Conservation (phyloP, 1,284 basidiomycete species). For the Puccinia polysora region DNA sequence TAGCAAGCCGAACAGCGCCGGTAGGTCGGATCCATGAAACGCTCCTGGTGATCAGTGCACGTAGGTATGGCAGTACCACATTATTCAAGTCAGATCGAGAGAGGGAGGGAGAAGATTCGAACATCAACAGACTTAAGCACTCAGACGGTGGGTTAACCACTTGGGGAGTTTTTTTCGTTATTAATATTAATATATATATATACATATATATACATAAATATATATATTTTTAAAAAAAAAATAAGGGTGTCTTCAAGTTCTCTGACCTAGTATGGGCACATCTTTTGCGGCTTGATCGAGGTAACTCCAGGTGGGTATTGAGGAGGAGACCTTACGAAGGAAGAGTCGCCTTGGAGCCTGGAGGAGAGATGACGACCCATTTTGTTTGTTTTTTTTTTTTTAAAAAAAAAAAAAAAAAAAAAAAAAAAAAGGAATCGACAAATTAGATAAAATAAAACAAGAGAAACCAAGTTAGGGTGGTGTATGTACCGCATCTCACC, state of each 20-base stretch:
- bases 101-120: too few relatives aligned
- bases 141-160: too few relatives aligned
- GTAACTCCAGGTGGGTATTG: constrained; percentile 32
- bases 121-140: not conserved
- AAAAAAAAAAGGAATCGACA: not conserved
- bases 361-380: too few relatives aligned
- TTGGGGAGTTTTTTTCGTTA: too few relatives aligned
- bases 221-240: too few relatives aligned
- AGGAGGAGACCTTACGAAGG: not conserved
- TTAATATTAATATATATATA: too few relatives aligned
- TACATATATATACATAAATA: too few relatives aligned
- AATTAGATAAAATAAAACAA: too few relatives aligned
- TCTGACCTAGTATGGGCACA: constrained; percentile 20
- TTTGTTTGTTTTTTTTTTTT: not conserved
- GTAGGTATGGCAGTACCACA: not conserved
- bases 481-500: too few relatives aligned
- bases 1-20: constrained; percentile 9
- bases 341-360: constrained; percentile 18
- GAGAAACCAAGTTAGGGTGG: too few relatives aligned
- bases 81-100: not conserved
- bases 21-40: constrained; percentile 15
- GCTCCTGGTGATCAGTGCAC: constrained; percentile 8
- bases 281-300: constrained; percentile 17
- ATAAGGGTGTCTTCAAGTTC: too few relatives aligned
- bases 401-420: not conserved